These are phyloP conservation scores for Ophiorrhiza pumila DNA, from an alignment of 257 asterid species.

Conservation along the genomic window DNA sequence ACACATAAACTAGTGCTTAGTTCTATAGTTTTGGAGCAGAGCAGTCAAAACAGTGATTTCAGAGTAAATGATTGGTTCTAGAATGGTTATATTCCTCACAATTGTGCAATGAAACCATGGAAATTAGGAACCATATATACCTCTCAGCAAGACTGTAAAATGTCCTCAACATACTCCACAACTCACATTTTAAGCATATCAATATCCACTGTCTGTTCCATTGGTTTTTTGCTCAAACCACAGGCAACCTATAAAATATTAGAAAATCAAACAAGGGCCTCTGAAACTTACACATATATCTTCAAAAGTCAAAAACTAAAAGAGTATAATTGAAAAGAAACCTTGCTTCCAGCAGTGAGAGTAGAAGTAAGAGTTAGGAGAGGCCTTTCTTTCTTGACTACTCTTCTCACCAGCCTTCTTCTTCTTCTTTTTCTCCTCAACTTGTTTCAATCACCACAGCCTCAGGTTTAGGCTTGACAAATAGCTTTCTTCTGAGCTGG, in stretches of 20 bases:
- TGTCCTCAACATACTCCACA: slow-evolving; percentile 79
- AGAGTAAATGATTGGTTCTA: too few relatives aligned
- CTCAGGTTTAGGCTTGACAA: slow-evolving; percentile 52
- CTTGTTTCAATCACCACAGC: slow-evolving; percentile 57
- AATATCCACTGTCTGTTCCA: slow-evolving; percentile 49
- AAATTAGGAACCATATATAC: too few relatives aligned
- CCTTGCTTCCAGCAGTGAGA: slow-evolving; percentile 88
- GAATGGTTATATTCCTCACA: too few relatives aligned
- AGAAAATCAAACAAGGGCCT: neutral
- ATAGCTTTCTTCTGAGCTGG: slow-evolving; percentile 48
- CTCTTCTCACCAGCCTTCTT: slow-evolving; percentile 27
- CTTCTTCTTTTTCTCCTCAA: slow-evolving; percentile 33
- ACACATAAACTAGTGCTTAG: too few relatives aligned
- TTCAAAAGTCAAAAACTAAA: neutral
- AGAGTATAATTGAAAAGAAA: neutral
- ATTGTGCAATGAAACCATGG: too few relatives aligned
- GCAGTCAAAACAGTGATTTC: too few relatives aligned
- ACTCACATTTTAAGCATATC: slow-evolving; percentile 77
- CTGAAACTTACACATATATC: neutral
- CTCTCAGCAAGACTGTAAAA: slow-evolving; percentile 83
- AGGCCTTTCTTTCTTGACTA: slow-evolving; percentile 49
- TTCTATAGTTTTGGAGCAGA: too few relatives aligned
- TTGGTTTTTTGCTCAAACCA: slow-evolving; percentile 46
- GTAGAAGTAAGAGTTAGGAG: slow-evolving; percentile 75
- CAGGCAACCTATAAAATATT: slow-evolving; percentile 61